phyloP scores from a whole-genome alignment of 768 basidiomycete species.

The Leccinum obscurum region DNA sequence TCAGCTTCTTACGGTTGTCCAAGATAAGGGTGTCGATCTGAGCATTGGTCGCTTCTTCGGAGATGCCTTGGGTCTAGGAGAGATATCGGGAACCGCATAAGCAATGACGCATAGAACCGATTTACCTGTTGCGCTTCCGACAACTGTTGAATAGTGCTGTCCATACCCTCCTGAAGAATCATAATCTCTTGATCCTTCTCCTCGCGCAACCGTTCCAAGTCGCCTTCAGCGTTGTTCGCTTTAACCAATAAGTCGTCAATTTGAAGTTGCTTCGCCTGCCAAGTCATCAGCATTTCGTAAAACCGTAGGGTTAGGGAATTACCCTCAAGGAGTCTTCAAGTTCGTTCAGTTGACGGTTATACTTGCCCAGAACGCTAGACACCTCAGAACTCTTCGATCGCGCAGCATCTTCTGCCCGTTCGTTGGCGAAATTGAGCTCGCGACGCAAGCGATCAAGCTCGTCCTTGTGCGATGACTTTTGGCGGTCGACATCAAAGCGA shows the following conservation, averaged over 20 bases:
- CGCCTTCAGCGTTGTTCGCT: constrained; percentile 69
- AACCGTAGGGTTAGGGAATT: constrained; percentile 25
- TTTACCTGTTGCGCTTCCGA: constrained; percentile 83
- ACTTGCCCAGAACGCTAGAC: constrained; percentile 82
- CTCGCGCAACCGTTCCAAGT: constrained; percentile 80
- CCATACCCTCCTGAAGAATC: constrained; percentile 95
- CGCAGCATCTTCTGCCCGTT: constrained; percentile 93
- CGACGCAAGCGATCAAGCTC: constrained; percentile 90
- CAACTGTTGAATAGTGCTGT: constrained; percentile 84
- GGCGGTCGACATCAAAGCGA: constrained; percentile 90
- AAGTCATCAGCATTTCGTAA: constrained; percentile 15
- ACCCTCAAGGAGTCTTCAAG: constrained; percentile 95
- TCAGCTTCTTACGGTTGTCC: constrained; percentile 96
- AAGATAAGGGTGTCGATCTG: constrained; percentile 96
- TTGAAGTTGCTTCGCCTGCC: constrained; percentile 90
- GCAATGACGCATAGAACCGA: not conserved
- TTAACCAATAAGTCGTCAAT: constrained; percentile 90
- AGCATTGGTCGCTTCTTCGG: constrained; percentile 90
- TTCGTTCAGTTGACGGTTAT: constrained; percentile 94
- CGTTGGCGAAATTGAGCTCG: constrained; percentile 92
- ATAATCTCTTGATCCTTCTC: constrained; percentile 98
- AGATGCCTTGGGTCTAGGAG: constrained; percentile 73
- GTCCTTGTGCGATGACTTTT: constrained; percentile 93
- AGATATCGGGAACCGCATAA: constrained; percentile 2
- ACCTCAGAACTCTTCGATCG: constrained; percentile 93